A percentile compares a stretch with the other conserved stretches of the same genome.
Conservation (phyloP, 805 yeast genomes). For the Yarrowia deformans region DNA sequence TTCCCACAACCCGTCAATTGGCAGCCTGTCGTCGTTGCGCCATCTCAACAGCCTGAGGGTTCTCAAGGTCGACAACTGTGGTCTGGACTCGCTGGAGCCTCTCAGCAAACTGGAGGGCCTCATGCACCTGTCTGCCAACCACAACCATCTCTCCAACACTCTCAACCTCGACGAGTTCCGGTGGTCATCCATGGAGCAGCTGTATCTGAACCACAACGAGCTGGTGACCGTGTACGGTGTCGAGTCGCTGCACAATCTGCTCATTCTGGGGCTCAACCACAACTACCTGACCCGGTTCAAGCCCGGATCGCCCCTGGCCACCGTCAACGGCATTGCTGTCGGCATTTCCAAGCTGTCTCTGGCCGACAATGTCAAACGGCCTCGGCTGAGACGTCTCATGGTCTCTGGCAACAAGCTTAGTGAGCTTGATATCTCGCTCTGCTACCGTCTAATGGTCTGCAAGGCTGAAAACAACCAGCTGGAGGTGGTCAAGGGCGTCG, state of each 20-base stretch:
- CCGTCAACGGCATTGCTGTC: conserved; percentile 25
- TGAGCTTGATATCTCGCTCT: conserved; percentile 48
- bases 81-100: conserved; percentile 51
- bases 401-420: conserved; percentile 52
- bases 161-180: conserved; percentile 43
- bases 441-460: conserved; percentile 40
- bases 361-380: neutral
- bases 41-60: conserved; percentile 55
- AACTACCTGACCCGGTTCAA: conserved; percentile 45
- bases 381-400: conserved; percentile 47
- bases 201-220: conserved; percentile 45
- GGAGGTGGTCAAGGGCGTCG: conserved; percentile 48
- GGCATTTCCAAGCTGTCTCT: conserved; percentile 4
- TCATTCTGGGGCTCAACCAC: conserved; percentile 54
- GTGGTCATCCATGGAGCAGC: conserved; percentile 46
- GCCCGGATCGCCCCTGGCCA: conserved; percentile 19
- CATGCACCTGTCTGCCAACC: conserved; percentile 44
- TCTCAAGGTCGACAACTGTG: conserved; percentile 55
- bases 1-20: conserved; percentile 52
- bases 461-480: conserved; percentile 45
- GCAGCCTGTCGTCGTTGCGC: conserved; percentile 51
- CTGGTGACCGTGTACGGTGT: conserved; percentile 45
- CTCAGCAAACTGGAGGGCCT: conserved; percentile 53
- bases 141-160: conserved; percentile 43
- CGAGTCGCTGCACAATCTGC: conserved; percentile 48